Conservation (phyloP, 306 rosid species). For the Quercus robur region DNA sequence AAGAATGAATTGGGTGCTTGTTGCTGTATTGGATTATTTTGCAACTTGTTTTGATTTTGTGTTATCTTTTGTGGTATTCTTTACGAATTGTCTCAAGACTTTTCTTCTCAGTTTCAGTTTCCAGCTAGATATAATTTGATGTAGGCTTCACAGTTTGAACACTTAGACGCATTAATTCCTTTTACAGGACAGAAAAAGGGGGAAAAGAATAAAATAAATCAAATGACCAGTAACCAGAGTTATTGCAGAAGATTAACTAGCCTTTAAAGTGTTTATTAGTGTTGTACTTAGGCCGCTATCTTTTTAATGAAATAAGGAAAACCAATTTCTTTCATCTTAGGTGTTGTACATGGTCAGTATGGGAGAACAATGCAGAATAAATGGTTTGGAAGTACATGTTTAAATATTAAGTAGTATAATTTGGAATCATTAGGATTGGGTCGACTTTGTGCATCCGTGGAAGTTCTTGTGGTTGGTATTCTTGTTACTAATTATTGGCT, state of each 20-base stretch:
- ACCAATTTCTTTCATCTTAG: neutral
- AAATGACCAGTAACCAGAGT: neutral
- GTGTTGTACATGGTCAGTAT: neutral
- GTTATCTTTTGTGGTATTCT: neutral
- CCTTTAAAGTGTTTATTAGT: neutral
- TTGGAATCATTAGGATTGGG: neutral
- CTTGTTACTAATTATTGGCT: neutral
- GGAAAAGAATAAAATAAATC: neutral
- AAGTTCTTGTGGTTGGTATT: neutral
- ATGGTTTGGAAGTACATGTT: neutral
- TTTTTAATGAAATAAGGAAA: neutral
- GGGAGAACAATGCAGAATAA: slow-evolving; percentile 2
- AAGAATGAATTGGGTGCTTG: neutral
- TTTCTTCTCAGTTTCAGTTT: neutral
- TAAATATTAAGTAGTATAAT: neutral
- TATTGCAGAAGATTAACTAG: neutral
- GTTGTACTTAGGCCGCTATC: neutral
- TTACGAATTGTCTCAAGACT: neutral
- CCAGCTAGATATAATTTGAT: neutral
- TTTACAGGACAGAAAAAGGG: neutral
- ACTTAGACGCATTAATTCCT: neutral
- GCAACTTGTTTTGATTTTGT: neutral
- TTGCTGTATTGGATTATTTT: neutral
- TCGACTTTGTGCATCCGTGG: neutral
- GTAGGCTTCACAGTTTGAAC: too few species aligned